Base-by-base conservation (phyloP, 306 rosid genomes). In the Mimosa bimucronata region DNA sequence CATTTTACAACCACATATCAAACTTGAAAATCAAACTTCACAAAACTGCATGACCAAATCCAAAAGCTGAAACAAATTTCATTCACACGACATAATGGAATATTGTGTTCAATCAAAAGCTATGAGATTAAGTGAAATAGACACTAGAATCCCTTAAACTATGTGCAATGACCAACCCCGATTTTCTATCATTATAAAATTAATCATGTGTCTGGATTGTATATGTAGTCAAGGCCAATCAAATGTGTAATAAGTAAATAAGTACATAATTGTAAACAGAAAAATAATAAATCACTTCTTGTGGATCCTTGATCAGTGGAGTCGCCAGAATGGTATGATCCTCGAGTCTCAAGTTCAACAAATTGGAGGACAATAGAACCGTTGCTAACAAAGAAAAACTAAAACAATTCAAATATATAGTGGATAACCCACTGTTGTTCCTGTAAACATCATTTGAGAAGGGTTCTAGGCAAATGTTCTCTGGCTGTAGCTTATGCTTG, bases 401-500 rank as follows among this genome's bases (percentile, higher is more conserved):
- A 67, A 81, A 30, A 53, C 80, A 80, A 72, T 37, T 40, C 80
- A 78, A 53, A 77, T 50, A 71, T 69, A 77, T 50, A 71, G n/a
- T 69, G 50, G 57, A 80, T 31, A 69, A 69, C 45, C 23, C 85
- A 44, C 38, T 85, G 68, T 61, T n/a, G n/a, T n/a, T n/a, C n/a
- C n/a, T n/a, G n/a, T n/a, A n/a, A n/a, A n/a, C n/a, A n/a, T n/a
- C 91, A 89, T 45, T 82, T 84, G 12, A 87, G 84, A 46, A 89
- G 93, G 75, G 91, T 89, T 80, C 89, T 84, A 68, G 92, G 77
- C 73, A 89, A 77, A 83, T 89, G 92, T 64, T 89, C 88, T 65
- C 92, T 75, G 55, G 92, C 92, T 29, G 88, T 80, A 38, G 87
- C 90, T 88, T 90, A 89, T 66, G 90, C 92, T 83, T 89, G 92